A percentile compares a stretch with the other conserved stretches of the same genome.
Conservation (phyloP, 2,329 filamentous ascomycete genomes). For the Dendryphion nanum region DNA sequence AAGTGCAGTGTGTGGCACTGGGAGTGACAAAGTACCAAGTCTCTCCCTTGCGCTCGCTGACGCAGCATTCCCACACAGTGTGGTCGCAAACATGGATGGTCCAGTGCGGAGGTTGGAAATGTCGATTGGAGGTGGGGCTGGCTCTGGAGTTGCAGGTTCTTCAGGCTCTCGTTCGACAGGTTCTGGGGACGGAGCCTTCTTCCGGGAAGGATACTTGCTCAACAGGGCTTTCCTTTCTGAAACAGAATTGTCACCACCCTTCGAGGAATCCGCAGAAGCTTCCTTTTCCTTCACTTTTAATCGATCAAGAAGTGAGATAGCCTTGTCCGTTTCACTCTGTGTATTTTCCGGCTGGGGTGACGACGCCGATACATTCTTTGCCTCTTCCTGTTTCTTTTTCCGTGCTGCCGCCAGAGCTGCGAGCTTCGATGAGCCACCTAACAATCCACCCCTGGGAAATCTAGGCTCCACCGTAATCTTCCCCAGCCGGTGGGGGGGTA, state of each 20-base stretch:
- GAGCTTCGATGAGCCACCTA: constrained; percentile 81
- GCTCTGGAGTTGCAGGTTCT: constrained; percentile 10
- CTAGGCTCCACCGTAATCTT: constrained; percentile 61
- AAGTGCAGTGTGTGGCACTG: constrained; percentile 42
- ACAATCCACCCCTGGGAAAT: constrained; percentile 62
- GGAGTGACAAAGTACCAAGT: constrained; percentile 14
- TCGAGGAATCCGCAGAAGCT: not conserved
- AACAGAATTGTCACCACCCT: constrained; percentile 2
- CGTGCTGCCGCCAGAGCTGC: constrained; percentile 84
- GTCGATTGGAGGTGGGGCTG: constrained; percentile 19
- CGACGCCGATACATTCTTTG: constrained; percentile 33
- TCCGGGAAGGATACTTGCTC: constrained; percentile 26
- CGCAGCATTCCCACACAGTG: constrained; percentile 42
- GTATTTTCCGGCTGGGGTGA: constrained; percentile 6
- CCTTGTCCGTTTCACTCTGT: constrained; percentile 26
- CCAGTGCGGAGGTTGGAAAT: constrained; percentile 42
- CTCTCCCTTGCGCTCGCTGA: constrained; percentile 5
- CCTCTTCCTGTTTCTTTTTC: constrained; percentile 76
- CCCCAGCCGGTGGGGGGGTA: constrained; percentile 65
- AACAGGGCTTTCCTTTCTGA: constrained; percentile 9
- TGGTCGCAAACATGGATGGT: constrained; percentile 53
- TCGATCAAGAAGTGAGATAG: constrained; percentile 46
- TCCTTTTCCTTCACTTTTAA: constrained; percentile 34
- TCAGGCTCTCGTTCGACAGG: constrained; percentile 10
- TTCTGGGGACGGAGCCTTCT: constrained; percentile 26